Base-by-base conservation (phyloP, 352 stramenopile species). In the Phytophthora ohioensis region DNA sequence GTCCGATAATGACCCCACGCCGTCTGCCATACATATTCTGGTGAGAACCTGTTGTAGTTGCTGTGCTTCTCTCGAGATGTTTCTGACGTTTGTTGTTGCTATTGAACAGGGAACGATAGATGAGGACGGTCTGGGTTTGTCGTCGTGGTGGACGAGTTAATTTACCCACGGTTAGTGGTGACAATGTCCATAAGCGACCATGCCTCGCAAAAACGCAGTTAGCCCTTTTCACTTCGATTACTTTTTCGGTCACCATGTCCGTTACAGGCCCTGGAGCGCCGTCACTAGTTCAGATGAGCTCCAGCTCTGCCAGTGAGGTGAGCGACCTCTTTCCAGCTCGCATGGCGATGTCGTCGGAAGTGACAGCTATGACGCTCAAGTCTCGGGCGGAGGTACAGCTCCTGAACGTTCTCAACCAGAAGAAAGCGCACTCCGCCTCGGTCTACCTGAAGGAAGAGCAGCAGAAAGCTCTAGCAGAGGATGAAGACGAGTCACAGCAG, bases 21-120 rank as follows among this genome's bases (percentile, higher is more conserved):
- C 88, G 5, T 94, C 88, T 1, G 88, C 88, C 10, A 85, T 95
- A 42, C 88, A 95, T 67, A 94, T 95, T 48, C 69, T 95, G 49
- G 88, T 94, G 73, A 67, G 81, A 69, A 10, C 32, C 34, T 34
- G 17, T 49, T 49, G 2, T 41, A 9, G 12, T 42, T 57, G n/a
- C 15, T 57, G 48, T 13, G 21, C 10, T 57, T 43, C 8, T n/a
- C 9, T 52, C 11, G 9, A 45, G 21, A 35, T 35, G 32, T n/a
- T 56, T 38, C 30, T 31, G 10, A 12, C 8, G 6, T 41, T 15
- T 32, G 32, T n/a, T 56, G 31, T 41, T 56, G 3, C 2, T 38
- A 52, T 30, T 70, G 49, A 52, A 43, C 48, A 95, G 88, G 88
- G 88, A 55, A 94, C 88, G n/a, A 95, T 95, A 48, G 88, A 95